phyloP scores from a whole-genome alignment of 176 grass and related monocot species.

The Tillandsia leiboldiana region DNA sequence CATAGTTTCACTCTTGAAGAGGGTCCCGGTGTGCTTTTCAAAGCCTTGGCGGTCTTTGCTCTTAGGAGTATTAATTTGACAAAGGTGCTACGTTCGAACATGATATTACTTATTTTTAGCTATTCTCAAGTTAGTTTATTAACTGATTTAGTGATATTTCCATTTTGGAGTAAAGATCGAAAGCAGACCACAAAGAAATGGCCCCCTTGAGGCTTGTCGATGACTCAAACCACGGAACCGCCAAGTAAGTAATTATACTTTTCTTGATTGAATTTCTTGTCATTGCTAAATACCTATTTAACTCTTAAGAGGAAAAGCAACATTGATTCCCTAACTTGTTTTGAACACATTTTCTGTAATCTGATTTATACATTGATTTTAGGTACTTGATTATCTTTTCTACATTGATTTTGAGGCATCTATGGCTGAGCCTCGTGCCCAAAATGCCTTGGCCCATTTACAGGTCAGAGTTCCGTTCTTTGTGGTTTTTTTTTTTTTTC shows the following conservation, averaged over 20 bases:
- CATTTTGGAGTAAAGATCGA: slow-evolving; percentile 34
- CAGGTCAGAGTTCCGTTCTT: slow-evolving; percentile 23
- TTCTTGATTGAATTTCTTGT: slow-evolving; percentile 3
- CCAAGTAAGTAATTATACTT: slow-evolving; percentile 26
- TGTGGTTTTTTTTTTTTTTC: background rate
- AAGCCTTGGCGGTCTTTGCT: slow-evolving; percentile 45
- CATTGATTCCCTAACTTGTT: background rate
- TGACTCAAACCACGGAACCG: slow-evolving; percentile 32
- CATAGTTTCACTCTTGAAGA: slow-evolving; percentile 50
- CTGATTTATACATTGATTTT: slow-evolving; percentile 4
- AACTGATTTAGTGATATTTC: background rate
- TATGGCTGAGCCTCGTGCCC: slow-evolving; percentile 37
- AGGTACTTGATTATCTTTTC: slow-evolving; percentile 65
- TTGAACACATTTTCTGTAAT: background rate
- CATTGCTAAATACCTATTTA: background rate
- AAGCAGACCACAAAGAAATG: slow-evolving; percentile 39
- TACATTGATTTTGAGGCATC: slow-evolving; percentile 61
- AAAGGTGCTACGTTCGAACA: slow-evolving; percentile 30
- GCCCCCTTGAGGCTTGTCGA: slow-evolving; percentile 47
- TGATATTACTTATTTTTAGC: background rate
- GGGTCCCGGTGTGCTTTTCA: slow-evolving; percentile 38
- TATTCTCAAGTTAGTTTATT: background rate
- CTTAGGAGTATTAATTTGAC: slow-evolving; percentile 39
- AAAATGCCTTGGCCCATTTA: slow-evolving; percentile 48
- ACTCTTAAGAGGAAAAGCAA: background rate